Conservation (phyloP, 2,329 filamentous ascomycete genomes). For the Neurospora sp. region DNA sequence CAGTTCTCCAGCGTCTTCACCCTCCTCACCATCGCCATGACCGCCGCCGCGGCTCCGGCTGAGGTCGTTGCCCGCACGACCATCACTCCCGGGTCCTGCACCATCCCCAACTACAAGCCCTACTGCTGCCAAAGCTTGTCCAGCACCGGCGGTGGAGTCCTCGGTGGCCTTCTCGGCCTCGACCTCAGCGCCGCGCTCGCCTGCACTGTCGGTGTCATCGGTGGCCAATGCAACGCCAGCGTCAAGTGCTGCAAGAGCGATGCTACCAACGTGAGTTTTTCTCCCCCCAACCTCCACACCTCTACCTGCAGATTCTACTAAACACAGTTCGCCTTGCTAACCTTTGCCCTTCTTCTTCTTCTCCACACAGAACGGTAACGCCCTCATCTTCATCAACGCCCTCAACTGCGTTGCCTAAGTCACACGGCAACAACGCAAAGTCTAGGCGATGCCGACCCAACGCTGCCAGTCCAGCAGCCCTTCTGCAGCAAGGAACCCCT, state of each 20-base stretch:
- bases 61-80: background rate
- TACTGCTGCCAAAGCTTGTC: slow-evolving; percentile 5
- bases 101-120: background rate
- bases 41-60: slow-evolving; percentile 7
- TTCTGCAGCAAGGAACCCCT: background rate
- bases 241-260: slow-evolving; percentile 9
- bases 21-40: slow-evolving; percentile 10
- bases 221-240: background rate
- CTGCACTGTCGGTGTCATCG: background rate
- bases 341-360: background rate
- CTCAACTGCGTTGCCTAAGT: background rate
- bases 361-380: background rate
- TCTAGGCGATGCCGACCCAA: background rate
- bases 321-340: background rate
- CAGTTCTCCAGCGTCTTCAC: slow-evolving; percentile 13
- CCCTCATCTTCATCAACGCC: background rate
- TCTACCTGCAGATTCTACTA: background rate
- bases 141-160: background rate
- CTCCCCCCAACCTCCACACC: background rate
- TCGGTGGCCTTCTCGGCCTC: background rate
- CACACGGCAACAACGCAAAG: background rate
- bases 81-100: background rate
- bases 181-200: background rate
- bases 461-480: background rate
- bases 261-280: slow-evolving; percentile 1